phyloP scores from a whole-genome alignment of 495 filamentous ascomycete species.

The Penicillium lividum region DNA sequence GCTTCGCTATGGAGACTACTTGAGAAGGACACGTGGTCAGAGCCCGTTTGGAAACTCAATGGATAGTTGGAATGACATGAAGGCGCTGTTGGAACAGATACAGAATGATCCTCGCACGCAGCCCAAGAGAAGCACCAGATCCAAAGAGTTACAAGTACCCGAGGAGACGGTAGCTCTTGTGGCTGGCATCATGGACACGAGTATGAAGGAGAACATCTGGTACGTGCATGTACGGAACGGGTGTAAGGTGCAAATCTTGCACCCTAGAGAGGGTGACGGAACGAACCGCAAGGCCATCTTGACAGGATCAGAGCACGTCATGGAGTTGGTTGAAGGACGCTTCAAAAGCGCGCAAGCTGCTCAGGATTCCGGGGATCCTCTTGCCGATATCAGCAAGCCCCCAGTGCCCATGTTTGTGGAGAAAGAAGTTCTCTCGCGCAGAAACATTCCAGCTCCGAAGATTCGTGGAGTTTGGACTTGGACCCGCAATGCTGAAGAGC shows the following conservation, averaged over 20 bases:
- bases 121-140: conserved; percentile 14
- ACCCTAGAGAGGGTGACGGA: conserved; percentile 34
- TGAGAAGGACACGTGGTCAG: conserved; percentile 10
- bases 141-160: conserved; percentile 37
- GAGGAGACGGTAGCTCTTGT: conserved; percentile 44
- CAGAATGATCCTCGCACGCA: conserved; percentile 17
- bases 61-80: conserved; percentile 28
- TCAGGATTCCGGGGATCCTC: conserved; percentile 32
- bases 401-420: conserved; percentile 34
- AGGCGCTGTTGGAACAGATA: conserved; percentile 26
- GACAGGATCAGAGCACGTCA: conserved; percentile 33
- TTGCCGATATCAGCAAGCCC: conserved; percentile 34
- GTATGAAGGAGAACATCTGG: conserved; percentile 42
- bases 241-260: conserved; percentile 41
- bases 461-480: conserved; percentile 39
- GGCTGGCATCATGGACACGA: conserved; percentile 29
- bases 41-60: background rate
- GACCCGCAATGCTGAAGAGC: background rate
- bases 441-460: conserved; percentile 21
- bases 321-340: conserved; percentile 31
- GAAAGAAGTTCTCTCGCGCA: conserved; percentile 10
- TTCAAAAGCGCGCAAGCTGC: conserved; percentile 25
- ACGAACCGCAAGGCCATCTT: conserved; percentile 37
- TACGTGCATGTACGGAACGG: conserved; percentile 38
- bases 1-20: conserved; percentile 29